Evolutionary conservation across 306 rosid genomes (phyloP).

Genomic region (Prunus salicina): DNA sequence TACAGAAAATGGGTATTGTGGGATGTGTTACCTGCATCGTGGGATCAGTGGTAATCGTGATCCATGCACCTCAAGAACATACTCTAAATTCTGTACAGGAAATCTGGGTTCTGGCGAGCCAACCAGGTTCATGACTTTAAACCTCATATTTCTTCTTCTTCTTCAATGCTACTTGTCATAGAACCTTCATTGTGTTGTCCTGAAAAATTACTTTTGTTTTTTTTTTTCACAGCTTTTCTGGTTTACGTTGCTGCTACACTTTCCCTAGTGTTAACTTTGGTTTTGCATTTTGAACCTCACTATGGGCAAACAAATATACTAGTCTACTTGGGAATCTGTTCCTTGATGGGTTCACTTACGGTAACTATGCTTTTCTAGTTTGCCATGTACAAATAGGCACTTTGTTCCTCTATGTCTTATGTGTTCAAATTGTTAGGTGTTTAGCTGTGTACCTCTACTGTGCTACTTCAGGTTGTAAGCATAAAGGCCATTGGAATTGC

Average conservation of each 20-base stretch:
- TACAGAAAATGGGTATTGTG: conserved; percentile 77
- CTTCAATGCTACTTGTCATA: background rate
- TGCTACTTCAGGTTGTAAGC: conserved; percentile 74
- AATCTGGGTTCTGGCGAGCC: conserved; percentile 81
- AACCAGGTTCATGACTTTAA: conserved; percentile 57
- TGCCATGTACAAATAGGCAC: background rate
- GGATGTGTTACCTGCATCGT: conserved; percentile 87
- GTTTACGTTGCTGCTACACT: conserved; percentile 56
- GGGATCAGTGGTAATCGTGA: conserved; percentile 84
- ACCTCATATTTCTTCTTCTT: background rate
- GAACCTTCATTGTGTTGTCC: background rate
- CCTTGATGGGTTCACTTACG: conserved; percentile 88
- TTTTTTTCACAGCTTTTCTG: conserved; percentile 57
- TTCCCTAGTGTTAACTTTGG: conserved; percentile 63
- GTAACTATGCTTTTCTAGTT: conserved; percentile 35
- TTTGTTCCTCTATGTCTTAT: conserved; percentile 1
- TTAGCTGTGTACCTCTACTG: conserved; percentile 5
- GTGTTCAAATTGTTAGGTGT: background rate
- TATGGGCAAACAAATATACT: conserved; percentile 78
- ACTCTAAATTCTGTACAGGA: conserved; percentile 70
- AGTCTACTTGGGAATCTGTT: conserved; percentile 87
- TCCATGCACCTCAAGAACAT: conserved; percentile 93
- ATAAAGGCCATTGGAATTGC: conserved; percentile 96
- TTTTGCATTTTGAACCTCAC: conserved; percentile 81
- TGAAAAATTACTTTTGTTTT: conserved; percentile 6